These are phyloP conservation scores for Podospora bellae-mahoneyi DNA, from an alignment of 495 filamentous ascomycete genomes.

Conservation along the genomic window DNA sequence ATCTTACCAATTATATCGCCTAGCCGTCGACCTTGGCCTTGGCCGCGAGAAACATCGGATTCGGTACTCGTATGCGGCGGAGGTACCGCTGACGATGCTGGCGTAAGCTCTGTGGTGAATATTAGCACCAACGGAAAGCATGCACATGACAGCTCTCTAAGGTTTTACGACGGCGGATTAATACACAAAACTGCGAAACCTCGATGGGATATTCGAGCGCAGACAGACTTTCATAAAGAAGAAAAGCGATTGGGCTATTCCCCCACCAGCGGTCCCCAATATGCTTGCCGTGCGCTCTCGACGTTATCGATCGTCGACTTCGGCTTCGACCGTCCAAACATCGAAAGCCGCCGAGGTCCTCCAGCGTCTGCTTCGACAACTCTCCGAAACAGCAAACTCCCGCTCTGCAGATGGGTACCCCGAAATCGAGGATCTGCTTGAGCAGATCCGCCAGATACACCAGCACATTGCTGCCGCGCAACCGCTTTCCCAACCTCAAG, in stretches of 20 bases:
- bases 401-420: slow-evolving; percentile 36
- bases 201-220: slow-evolving; percentile 27
- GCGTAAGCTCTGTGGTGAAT: slow-evolving; percentile 17
- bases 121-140: background rate
- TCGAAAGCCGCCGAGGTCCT: slow-evolving; percentile 60
- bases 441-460: slow-evolving; percentile 42
- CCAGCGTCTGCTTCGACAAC: slow-evolving; percentile 54
- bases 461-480: slow-evolving; percentile 47
- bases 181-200: slow-evolving; percentile 11
- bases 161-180: background rate
- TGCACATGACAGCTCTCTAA: slow-evolving; percentile 22
- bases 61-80: background rate
- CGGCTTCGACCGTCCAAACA: slow-evolving; percentile 51
- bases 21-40: background rate
- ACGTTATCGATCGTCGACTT: slow-evolving; percentile 61
- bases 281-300: slow-evolving; percentile 49
- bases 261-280: slow-evolving; percentile 1
- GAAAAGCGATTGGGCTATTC: background rate
- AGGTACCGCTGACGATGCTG: slow-evolving; percentile 14
- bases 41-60: background rate
- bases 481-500: slow-evolving; percentile 51
- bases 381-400: slow-evolving; percentile 35
- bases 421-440: slow-evolving; percentile 39
- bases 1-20: slow-evolving; percentile 4
- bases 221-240: slow-evolving; percentile 10